Evolutionary conservation across 306 rosid species (phyloP), one percentile per base, ranked within the genome.

Genomic region (Senna tora): DNA sequence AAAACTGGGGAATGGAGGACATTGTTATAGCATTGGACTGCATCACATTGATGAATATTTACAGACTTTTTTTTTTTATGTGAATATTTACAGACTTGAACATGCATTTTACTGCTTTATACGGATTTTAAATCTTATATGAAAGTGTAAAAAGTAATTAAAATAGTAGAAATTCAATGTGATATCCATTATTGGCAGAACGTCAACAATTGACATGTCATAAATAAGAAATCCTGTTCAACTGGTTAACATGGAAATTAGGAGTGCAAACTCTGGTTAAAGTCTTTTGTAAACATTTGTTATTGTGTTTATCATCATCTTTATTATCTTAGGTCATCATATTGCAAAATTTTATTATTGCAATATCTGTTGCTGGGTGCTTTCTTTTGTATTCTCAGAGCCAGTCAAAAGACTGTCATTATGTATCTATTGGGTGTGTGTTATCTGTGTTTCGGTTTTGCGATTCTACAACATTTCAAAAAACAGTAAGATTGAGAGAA

Each of bases 401-500:
- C 96, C 99, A 22, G 56, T 77, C 74, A 91, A 89, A 79, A 87
- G 97, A 68, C 69, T 94, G 52, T 86, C 96, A 4, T 71, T 87
- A 54, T 91, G 99, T 63, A 74, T 85, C 65, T 91, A 91, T 60
- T 94, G 97, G 99, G 78, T 84, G 56, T 73, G 69, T 64, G 84
- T 91, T 76, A 87, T 89, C 58, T 83, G 62, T 82, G 77, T 80
- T 62, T 94, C 96, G 47, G 87, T 94, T 75, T 63, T 89, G 78
- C 81, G 90, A 70, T 86, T 94, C 87, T 94, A 94, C 74, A 86
- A 85, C 63, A 94, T 91, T 74, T 94, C 97, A 63, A 94, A 88
- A 85, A 89, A 80, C 83, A 91, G 97, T 81, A 94, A 79, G 91
- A 82, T 87, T 30, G 98, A 94, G 91, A 91, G 97, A 57, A 94